Percentiles rank a stretch among this genome's conserved stretches.
Conservation (phyloP, 2,329 filamentous ascomycete genomes). For the Fusarium azukiicola region DNA sequence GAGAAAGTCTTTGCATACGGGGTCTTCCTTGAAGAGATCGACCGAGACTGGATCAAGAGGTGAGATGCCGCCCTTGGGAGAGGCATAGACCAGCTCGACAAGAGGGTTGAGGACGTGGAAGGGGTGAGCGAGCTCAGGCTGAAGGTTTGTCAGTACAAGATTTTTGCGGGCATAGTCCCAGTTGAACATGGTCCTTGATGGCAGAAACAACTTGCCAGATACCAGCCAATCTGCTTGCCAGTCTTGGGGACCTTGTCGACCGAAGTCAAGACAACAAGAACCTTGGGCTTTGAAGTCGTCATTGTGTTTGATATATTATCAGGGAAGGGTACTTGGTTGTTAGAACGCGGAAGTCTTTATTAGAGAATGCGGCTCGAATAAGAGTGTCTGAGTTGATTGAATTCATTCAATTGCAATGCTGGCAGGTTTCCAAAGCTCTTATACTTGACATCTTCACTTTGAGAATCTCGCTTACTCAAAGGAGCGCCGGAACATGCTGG, state of each 20-base stretch:
- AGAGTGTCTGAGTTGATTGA: not conserved
- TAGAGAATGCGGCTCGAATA: not conserved
- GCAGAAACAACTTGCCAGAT: conserved; percentile 70
- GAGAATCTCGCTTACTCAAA: not conserved
- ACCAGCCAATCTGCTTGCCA: conserved; percentile 83
- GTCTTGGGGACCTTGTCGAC: conserved; percentile 68
- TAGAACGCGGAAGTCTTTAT: not conserved
- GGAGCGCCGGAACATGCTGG: conserved; percentile 1
- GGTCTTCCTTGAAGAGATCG: conserved; percentile 74
- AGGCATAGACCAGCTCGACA: conserved; percentile 76
- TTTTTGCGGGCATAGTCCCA: too few species aligned
- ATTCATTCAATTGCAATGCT: not conserved
- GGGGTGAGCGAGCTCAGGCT: conserved; percentile 82
- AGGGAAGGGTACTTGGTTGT: not conserved
- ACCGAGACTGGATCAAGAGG: conserved; percentile 80
- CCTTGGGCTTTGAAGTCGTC: conserved; percentile 65
- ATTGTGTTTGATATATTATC: not conserved
- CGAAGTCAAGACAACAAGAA: conserved; percentile 86
- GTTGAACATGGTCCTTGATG: too few species aligned
- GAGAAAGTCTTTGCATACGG: conserved; percentile 70
- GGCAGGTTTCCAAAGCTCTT: not conserved
- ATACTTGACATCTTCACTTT: not conserved
- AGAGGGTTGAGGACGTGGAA: conserved; percentile 76
- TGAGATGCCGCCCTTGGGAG: conserved; percentile 79
- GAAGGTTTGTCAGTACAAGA: conserved; percentile 5